These are phyloP conservation scores for Colletotrichum falcatum DNA, from an alignment of 2,329 filamentous ascomycete species.

Conservation along the genomic window DNA sequence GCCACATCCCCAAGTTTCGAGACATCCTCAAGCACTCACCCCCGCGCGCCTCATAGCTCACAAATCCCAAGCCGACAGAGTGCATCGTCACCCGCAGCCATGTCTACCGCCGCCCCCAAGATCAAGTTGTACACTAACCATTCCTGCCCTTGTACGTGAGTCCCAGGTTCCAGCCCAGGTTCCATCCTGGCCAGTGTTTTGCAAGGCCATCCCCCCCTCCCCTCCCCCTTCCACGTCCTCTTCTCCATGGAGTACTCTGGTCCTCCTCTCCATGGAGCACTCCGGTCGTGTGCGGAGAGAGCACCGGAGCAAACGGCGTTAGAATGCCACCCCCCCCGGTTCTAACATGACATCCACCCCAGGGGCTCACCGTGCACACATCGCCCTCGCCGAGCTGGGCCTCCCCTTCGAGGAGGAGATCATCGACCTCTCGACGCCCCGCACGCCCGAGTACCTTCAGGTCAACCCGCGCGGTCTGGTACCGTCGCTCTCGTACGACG, in stretches of 20 bases:
- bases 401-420: constrained; percentile 77
- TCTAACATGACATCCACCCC: constrained; percentile 24
- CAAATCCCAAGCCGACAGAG: too few species aligned
- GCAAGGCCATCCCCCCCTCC: neutral
- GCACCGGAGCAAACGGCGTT: neutral
- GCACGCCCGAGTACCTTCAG: constrained; percentile 79
- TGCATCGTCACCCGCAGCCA: neutral
- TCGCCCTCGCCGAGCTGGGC: constrained; percentile 74
- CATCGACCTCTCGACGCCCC: constrained; percentile 77
- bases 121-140: constrained; percentile 80
- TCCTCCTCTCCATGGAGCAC: neutral
- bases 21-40: neutral
- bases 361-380: constrained; percentile 81
- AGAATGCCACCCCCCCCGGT: neutral
- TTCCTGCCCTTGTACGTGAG: constrained; percentile 68
- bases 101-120: constrained; percentile 51
- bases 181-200: neutral
- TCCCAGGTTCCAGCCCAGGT: too few species aligned
- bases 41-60: too few species aligned
- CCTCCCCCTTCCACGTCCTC: too few species aligned
- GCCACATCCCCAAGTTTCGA: neutral
- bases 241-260: too few species aligned
- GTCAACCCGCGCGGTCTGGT: constrained; percentile 85
- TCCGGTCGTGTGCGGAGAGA: neutral
- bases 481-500: constrained; percentile 74